Base-by-base conservation (phyloP, 129 eudicot genomes). In the Gnaphalium uliginosum region DNA sequence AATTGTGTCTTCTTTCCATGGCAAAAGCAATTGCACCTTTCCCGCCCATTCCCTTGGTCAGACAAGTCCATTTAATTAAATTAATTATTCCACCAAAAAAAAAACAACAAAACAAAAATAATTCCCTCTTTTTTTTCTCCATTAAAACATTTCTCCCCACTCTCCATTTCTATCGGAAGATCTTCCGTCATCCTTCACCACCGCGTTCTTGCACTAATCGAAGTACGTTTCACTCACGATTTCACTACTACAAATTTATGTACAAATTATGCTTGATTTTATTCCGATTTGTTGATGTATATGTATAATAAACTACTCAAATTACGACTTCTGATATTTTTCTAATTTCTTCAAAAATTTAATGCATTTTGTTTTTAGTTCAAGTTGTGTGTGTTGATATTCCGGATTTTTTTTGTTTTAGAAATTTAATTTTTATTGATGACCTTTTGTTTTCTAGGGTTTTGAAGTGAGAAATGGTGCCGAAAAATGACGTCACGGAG, bases 401-500 rank as follows among this genome's bases (percentile, higher is more conserved):
- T 62, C 5, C 18, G 1, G 66, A 1, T 15, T 3, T 15, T 8
- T 66, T 59, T 15, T 35, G 17, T 26, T 43, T 24, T 4, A 0
- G 5, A 50, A 22, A 26, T 25, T 4, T 30, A 13, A 19, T 48
- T 23, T 35, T 25, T 56, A 10, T 65, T 29, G 43, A 24, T 18
- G 10, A 51, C 1, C 68, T 76, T 62, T 79, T 54, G 15, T 23
- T 39, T 74, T 74, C 39, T 57, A 79, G 80, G 70, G 82, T 60
- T 72, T 79, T 75, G 83, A 43, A 64, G 78, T 72, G 61, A 87
- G 15, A 64, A 27, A 66, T 88, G 97, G 88, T 64, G 84, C 92
- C 83, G 0, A 86, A 74, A 67, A 75, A 63, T 32, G 92, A 72
- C 71, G 83, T 78, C 61, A 75, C 77, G 79, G 81, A 74, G 37